Evolutionary conservation across 192 early-diverging fungal species (phyloP).

Genomic region (Chytriomyces hyalinus): DNA sequence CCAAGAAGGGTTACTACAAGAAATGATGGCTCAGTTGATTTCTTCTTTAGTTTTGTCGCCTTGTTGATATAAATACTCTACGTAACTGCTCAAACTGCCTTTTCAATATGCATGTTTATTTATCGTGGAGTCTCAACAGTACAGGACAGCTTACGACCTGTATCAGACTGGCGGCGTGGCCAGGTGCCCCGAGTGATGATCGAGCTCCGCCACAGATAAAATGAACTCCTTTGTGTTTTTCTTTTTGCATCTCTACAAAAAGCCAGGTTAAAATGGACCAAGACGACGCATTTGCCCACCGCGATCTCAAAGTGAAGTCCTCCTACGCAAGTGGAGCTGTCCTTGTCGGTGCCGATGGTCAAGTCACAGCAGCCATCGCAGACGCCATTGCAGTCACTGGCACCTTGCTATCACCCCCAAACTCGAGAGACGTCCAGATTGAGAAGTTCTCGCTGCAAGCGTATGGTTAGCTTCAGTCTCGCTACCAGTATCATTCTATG

Average conservation of each 20-base stretch:
- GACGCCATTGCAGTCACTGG: constrained; percentile 70
- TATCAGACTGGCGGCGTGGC: neutral
- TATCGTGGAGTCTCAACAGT: too few relatives aligned
- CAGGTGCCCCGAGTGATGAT: neutral
- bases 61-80: too few relatives aligned
- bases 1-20: too few relatives aligned
- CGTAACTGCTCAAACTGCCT: too few relatives aligned
- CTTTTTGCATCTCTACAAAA: neutral
- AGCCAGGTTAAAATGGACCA: neutral
- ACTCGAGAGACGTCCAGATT: constrained; percentile 84
- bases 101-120: too few relatives aligned
- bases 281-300: constrained; percentile 2
- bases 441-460: constrained; percentile 92
- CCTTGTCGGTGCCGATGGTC: neutral
- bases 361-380: constrained; percentile 6
- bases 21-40: too few relatives aligned
- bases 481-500: too few relatives aligned
- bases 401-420: constrained; percentile 85
- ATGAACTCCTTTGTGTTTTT: constrained; percentile 23
- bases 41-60: too few relatives aligned
- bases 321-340: constrained; percentile 39
- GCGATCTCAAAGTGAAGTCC: constrained; percentile 33
- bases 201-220: neutral
- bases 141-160: too few relatives aligned
- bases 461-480: neutral